Base-by-base conservation (phyloP, 352 stramenopile species). In the Globisporangium mamillatum region DNA sequence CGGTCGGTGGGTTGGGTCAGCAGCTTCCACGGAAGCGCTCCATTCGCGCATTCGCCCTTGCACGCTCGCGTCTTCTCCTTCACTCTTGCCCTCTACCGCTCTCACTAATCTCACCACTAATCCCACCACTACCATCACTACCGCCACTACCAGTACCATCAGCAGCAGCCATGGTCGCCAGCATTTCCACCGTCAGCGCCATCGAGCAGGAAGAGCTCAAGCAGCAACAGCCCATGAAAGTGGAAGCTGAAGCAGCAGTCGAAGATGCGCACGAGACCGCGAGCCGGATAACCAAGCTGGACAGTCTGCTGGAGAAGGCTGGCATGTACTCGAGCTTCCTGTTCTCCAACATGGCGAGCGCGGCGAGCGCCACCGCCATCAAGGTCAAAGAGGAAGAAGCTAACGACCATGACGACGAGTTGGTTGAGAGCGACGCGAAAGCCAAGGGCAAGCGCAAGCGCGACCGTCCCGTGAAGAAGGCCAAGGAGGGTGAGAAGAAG, bases 321-420 rank as follows among this genome's bases (percentile, higher is more conserved):
- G 89, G 86, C 27, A 71, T 95, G 44, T 96, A 94, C 77, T 94
- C 87, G 56, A 94, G 83, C 62, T 95, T 96, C 57, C 70, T 95
- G 1, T 90, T 93, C 64, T 91, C 86, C 73, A 95, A 95, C 73
- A 94, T 94, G 86, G 79, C 82, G 41, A 89, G 73, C 24, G 81
- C 82, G 1, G 77, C 82, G 25, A 89, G 77, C 5, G 71, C 87
- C 1, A 73, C 67, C 25, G 67, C 65, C 1, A 22, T 54, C 12
- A 32, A 78, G 1, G 70, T 79, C 10, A 62, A 74, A 20, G 59
- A 63, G 1, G 74, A 88, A n/a, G 56, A 60, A 44, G 29, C 44
- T 20, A 24, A 58, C 20, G 27, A 67, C 22, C 4, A 59, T 5
- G 67, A 56, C 0, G 74, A 69, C 3, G 48, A 69, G 29, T n/a